Percentiles rank a stretch among this genome's conserved stretches.
phyloP scores from a whole-genome alignment of 345 rosid genomes.

The Anacardium occidentale region DNA sequence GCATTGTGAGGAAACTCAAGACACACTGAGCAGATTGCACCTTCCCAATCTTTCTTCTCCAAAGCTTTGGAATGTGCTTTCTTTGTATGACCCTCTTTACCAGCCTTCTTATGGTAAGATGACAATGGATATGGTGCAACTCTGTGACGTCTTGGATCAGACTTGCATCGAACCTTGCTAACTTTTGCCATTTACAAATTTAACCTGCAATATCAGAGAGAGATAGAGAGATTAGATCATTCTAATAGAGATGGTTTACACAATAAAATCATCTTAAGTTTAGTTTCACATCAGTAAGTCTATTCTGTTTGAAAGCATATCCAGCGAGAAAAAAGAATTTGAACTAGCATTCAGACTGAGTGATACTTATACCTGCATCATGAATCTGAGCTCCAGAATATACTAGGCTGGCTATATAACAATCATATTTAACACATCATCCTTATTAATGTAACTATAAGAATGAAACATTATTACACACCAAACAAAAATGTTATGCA shows the following conservation, averaged over 20 bases:
- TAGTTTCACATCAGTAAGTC: background rate
- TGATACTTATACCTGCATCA: too few relatives aligned
- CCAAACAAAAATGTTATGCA: slow-evolving; percentile 1
- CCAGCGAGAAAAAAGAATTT: slow-evolving; percentile 1
- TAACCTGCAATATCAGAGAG: slow-evolving; percentile 21
- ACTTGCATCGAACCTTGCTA: slow-evolving; percentile 36
- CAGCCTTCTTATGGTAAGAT: slow-evolving; percentile 39
- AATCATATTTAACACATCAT: background rate
- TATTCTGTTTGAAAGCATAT: background rate
- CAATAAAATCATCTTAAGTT: background rate
- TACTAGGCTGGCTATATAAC: background rate
- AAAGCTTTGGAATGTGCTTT: slow-evolving; percentile 32
- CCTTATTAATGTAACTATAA: background rate
- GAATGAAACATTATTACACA: too few relatives aligned
- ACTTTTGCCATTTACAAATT: slow-evolving; percentile 49
- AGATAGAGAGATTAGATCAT: slow-evolving; percentile 7
- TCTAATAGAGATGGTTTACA: slow-evolving; percentile 1
- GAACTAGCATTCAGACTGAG: background rate
- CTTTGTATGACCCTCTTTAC: slow-evolving; percentile 29
- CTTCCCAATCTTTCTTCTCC: slow-evolving; percentile 65
- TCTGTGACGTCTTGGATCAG: slow-evolving; percentile 24
- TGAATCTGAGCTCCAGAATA: background rate
- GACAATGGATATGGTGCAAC: slow-evolving; percentile 34
- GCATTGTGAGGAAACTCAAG: slow-evolving; percentile 88
- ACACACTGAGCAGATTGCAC: slow-evolving; percentile 68